Conservation (phyloP, 306 rosid genomes). For the Corylus americana region DNA sequence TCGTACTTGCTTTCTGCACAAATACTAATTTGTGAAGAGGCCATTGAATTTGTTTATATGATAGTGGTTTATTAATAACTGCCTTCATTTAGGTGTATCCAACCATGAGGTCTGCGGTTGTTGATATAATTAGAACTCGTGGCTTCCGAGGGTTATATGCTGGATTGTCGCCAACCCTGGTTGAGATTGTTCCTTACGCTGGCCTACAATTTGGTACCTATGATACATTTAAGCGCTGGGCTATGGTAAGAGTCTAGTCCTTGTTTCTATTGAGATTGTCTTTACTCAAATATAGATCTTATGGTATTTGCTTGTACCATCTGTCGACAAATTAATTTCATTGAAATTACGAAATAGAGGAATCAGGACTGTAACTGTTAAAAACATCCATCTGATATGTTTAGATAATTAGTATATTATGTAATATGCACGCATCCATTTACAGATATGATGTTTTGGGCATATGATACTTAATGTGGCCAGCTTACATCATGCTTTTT, state of each 20-base stretch:
- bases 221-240: constrained; percentile 93
- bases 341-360: not conserved
- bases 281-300: not conserved
- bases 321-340: not conserved
- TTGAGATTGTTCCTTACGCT: constrained; percentile 96
- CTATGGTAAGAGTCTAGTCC: constrained; percentile 54
- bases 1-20: constrained; percentile 17
- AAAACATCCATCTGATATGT: not conserved
- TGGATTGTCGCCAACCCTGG: constrained; percentile 89
- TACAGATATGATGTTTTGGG: not conserved
- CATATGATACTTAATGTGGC: not conserved
- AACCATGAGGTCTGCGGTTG: constrained; percentile 83
- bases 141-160: constrained; percentile 83
- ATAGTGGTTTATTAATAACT: constrained; percentile 19
- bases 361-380: not conserved
- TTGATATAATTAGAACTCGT: constrained; percentile 61
- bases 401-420: not conserved
- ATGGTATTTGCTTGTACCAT: not conserved
- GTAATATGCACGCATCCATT: not conserved
- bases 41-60: constrained; percentile 15
- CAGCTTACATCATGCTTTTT: constrained; percentile 1
- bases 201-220: constrained; percentile 95
- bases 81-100: constrained; percentile 67
- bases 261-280: constrained; percentile 1
- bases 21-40: constrained; percentile 3